Percentiles rank a stretch among this genome's conserved stretches.
Evolutionary conservation across 495 filamentous ascomycete genomes (phyloP).

Genomic region (Penicillium roqueforti): DNA sequence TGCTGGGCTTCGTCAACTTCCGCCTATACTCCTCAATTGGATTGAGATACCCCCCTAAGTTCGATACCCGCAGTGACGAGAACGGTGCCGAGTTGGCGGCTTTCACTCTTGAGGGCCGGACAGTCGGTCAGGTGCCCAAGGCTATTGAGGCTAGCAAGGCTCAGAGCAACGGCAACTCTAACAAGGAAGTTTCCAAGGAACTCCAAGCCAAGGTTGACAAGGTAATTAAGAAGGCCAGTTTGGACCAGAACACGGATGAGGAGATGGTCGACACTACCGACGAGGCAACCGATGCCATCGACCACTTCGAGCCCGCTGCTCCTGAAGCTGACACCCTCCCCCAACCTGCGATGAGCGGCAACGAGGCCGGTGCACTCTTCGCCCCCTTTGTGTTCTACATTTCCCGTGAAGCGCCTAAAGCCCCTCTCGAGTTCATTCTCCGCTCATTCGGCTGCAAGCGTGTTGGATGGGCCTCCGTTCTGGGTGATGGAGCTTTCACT

Average conservation of each 20-base stretch:
- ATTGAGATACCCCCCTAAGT: slow-evolving; percentile 90
- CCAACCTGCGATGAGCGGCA: slow-evolving; percentile 65
- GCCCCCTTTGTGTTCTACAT: slow-evolving; percentile 84
- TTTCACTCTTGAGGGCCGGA: slow-evolving; percentile 76
- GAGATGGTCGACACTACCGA: slow-evolving; percentile 40
- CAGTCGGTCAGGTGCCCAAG: slow-evolving; percentile 50
- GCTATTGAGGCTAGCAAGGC: slow-evolving; percentile 50
- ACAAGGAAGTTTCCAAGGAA: slow-evolving; percentile 45
- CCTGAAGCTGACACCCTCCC: slow-evolving; percentile 78
- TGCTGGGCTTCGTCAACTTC: slow-evolving; percentile 94
- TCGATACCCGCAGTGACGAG: slow-evolving; percentile 81
- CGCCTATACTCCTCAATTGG: slow-evolving; percentile 86
- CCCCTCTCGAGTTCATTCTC: slow-evolving; percentile 89
- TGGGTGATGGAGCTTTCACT: slow-evolving; percentile 90
- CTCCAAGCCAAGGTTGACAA: slow-evolving; percentile 54
- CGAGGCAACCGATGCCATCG: slow-evolving; percentile 64
- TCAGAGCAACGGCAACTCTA: slow-evolving; percentile 36
- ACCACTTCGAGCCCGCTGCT: slow-evolving; percentile 78
- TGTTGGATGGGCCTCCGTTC: slow-evolving; percentile 84
- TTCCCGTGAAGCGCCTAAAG: slow-evolving; percentile 87
- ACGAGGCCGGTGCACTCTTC: slow-evolving; percentile 63
- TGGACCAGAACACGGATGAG: slow-evolving; percentile 42
- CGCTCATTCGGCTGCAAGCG: slow-evolving; percentile 94
- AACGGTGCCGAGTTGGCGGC: slow-evolving; percentile 87
- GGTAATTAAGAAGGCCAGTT: slow-evolving; percentile 42